These are phyloP conservation scores for Russula compacta DNA, from an alignment of 768 basidiomycete species.

Conservation along the genomic window DNA sequence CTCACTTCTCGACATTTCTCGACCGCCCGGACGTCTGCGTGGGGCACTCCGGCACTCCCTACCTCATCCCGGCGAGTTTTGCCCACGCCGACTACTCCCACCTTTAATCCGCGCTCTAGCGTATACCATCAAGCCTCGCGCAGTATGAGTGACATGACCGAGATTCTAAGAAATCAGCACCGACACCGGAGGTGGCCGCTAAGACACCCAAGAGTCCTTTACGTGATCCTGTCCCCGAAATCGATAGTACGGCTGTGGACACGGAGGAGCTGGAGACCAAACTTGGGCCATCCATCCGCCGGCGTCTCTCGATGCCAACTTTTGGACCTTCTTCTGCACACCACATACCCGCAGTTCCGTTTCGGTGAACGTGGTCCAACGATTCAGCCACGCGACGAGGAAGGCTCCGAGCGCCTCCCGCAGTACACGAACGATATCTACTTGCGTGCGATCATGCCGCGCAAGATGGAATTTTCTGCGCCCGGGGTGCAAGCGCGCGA, in stretches of 20 bases:
- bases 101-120: not conserved
- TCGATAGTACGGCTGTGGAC: not conserved
- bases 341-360: slow-evolving; percentile 53
- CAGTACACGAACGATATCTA: slow-evolving; percentile 74
- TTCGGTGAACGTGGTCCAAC: slow-evolving; percentile 21
- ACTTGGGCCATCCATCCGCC: slow-evolving; percentile 36
- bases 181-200: slow-evolving; percentile 1
- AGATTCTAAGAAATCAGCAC: slow-evolving; percentile 7
- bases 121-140: slow-evolving; percentile 18
- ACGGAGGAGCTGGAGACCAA: not conserved
- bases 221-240: not conserved
- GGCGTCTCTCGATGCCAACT: slow-evolving; percentile 64
- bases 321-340: slow-evolving; percentile 46
- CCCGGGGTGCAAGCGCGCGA: slow-evolving; percentile 86
- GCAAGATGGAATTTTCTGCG: slow-evolving; percentile 86
- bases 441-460: slow-evolving; percentile 70
- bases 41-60: slow-evolving; percentile 12
- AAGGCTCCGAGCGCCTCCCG: slow-evolving; percentile 76
- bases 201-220: slow-evolving; percentile 7
- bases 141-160: slow-evolving; percentile 17
- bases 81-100: slow-evolving; percentile 23
- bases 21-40: not conserved
- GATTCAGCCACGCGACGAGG: slow-evolving; percentile 60
- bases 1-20: not conserved
- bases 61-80: slow-evolving; percentile 16